phyloP scores from a whole-genome alignment of 2,329 filamentous ascomycete genomes.

The Cytospora schulzeri region DNA sequence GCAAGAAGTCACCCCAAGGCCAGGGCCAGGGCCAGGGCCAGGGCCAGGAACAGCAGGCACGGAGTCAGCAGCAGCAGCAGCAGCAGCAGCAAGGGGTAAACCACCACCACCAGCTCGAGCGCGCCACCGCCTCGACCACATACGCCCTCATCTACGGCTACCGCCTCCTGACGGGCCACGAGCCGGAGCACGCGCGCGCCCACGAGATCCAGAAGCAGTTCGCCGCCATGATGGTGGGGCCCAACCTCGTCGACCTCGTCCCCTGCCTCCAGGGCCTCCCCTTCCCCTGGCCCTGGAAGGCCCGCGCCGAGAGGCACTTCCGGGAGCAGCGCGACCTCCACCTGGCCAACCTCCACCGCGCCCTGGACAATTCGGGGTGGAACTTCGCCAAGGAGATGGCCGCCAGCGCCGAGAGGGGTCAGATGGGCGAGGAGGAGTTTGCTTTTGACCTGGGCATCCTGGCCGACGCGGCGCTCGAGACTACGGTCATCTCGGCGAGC shows the following conservation, averaged over 20 bases:
- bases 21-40: no score
- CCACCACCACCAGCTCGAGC: slow-evolving; percentile 14
- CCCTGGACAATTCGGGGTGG: slow-evolving; percentile 7
- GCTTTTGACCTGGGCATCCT: slow-evolving; percentile 16
- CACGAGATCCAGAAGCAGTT: slow-evolving; percentile 20
- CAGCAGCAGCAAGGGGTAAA: no score
- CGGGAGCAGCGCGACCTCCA: slow-evolving; percentile 21
- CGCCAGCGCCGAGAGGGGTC: slow-evolving; percentile 9
- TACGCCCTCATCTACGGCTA: slow-evolving; percentile 21
- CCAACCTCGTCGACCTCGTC: slow-evolving; percentile 16
- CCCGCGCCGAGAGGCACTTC: slow-evolving; percentile 10
- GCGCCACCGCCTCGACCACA: slow-evolving; percentile 8
- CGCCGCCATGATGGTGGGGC: slow-evolving; percentile 16
- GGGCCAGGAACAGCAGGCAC: no score
- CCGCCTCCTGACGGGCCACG: slow-evolving; percentile 13
- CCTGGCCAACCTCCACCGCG: slow-evolving; percentile 9
- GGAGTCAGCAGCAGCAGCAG: no score
- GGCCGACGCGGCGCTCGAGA: slow-evolving; percentile 15
- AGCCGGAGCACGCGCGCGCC: slow-evolving; percentile 15
- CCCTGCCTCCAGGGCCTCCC: slow-evolving; percentile 10
- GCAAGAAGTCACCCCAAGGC: neutral
- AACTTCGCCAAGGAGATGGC: slow-evolving; percentile 21
- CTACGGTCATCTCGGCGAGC: slow-evolving; percentile 2
- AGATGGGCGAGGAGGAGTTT: slow-evolving; percentile 19
- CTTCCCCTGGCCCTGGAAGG: slow-evolving; percentile 16